A percentile compares a stretch with the other conserved stretches of the same genome.
These are phyloP conservation scores for Metschnikowia proteae DNA, from an alignment of 805 yeast species.

Conservation along the genomic window DNA sequence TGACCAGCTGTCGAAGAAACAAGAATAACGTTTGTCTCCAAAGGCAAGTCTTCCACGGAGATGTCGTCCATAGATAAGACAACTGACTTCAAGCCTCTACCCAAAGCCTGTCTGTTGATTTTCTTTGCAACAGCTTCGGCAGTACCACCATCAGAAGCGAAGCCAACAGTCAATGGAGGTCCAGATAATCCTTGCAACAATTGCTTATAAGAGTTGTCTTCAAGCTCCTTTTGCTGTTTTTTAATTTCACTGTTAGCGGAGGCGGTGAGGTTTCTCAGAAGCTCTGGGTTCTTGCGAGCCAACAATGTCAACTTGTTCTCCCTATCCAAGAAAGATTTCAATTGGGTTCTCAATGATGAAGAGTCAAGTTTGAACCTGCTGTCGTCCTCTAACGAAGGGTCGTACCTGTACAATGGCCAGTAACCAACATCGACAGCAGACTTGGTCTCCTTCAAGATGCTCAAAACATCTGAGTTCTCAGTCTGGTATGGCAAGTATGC, in stretches of 20 bases:
- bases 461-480: conserved; percentile 65
- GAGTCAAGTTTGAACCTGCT: conserved; percentile 81
- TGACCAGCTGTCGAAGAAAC: conserved; percentile 78
- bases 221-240: conserved; percentile 56
- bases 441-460: conserved; percentile 81
- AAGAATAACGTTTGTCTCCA: conserved; percentile 65
- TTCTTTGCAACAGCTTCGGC: conserved; percentile 81
- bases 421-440: conserved; percentile 88
- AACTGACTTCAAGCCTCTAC: conserved; percentile 68
- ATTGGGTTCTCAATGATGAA: conserved; percentile 68
- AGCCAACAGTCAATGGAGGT: conserved; percentile 83
- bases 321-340: conserved; percentile 78
- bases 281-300: conserved; percentile 64
- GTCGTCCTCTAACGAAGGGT: conserved; percentile 55
- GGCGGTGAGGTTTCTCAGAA: conserved; percentile 67
- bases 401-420: conserved; percentile 91
- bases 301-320: conserved; percentile 83
- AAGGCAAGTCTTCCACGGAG: conserved; percentile 67
- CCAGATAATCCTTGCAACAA: conserved; percentile 86
- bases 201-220: conserved; percentile 72
- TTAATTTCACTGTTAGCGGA: conserved; percentile 59
- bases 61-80: conserved; percentile 69
- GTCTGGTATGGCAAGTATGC: conserved; percentile 79
- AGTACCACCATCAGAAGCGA: conserved; percentile 90
- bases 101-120: conserved; percentile 71